phyloP scores from a whole-genome alignment of 2,329 filamentous ascomycete species.

The Coniochaeta sp. region DNA sequence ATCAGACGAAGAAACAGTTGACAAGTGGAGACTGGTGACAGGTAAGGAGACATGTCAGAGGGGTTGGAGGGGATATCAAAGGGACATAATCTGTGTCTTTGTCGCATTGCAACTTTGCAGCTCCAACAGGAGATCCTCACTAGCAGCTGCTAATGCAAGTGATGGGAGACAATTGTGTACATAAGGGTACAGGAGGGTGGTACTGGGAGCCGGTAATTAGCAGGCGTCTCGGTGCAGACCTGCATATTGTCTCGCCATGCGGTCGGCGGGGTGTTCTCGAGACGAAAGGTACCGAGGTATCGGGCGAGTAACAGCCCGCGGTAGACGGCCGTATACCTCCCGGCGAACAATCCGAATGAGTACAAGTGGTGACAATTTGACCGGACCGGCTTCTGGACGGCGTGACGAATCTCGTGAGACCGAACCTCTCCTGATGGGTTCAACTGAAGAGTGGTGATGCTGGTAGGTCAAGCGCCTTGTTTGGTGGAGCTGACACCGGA shows the following conservation, averaged over 20 bases:
- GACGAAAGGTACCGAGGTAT: constrained; percentile 13
- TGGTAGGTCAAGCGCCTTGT: neutral
- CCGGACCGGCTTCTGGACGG: neutral
- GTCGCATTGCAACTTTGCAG: neutral
- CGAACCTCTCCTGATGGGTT: neutral
- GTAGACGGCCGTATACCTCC: constrained; percentile 22
- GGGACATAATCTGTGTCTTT: constrained; percentile 4
- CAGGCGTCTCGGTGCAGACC: constrained; percentile 11
- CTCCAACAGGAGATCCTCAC: constrained; percentile 18
- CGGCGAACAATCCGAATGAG: constrained; percentile 5
- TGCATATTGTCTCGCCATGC: constrained; percentile 28
- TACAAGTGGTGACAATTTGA: neutral
- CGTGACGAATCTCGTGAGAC: neutral
- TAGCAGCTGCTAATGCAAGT: constrained; percentile 31
- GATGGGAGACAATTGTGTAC: constrained; percentile 24
- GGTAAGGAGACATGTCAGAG: neutral
- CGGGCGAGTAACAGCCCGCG: constrained; percentile 20
- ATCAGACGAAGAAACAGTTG: neutral
- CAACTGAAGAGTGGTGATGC: neutral
- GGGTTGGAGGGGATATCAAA: constrained; percentile 4
- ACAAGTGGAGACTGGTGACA: neutral
- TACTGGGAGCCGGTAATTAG: constrained; percentile 11
- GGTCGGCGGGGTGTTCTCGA: constrained; percentile 18
- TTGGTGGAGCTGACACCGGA: neutral
- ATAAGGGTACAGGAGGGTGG: constrained; percentile 23